Base-by-base conservation (phyloP, 106 monocot species). In the Chionographis japonica region DNA sequence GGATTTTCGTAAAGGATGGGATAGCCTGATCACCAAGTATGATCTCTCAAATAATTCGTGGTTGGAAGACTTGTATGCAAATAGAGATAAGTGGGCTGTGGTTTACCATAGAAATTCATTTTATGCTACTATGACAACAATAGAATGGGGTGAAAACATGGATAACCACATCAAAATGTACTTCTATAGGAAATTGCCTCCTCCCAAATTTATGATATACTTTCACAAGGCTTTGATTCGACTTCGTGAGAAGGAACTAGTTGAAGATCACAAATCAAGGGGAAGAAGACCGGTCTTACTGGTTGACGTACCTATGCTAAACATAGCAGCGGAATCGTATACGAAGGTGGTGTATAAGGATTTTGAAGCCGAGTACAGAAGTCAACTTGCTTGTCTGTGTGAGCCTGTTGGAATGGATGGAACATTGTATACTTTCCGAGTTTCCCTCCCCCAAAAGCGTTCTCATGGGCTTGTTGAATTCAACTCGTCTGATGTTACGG, bases 111-210 rank as follows among this genome's bases (percentile, higher is more conserved):
- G 56, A 70, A 74, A 70, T 35, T 59, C 76, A 50, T 87, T 87
- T 64, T 67, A 71, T 71, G 78, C 77, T n/a, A 74, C 49, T 15
- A 76, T 87, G 79, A 58, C 69, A n/a, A 77, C 76, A 17, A 74
- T 54, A 37, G 72, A 77, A 53, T 80, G 83, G 87, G 62, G 68
- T 55, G 83, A 79, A 39, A 70, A 15, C 14, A 76, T 87, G 83
- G 57, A 52, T 16, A 76, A 40, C 60, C 75, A 67, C 52, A 76
- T 86, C 52, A 82, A 69, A 49, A 58, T 63, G 73, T 37, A 74
- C 18, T 78, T 88, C 19, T 53, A 83, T 35, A 76, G 79, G 65
- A 87, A 80, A 58, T 61, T 79, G 61, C 83, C 83, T 66, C 73
- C 73, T 41, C 38, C 66, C 1, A 79, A 80, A 63, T 83, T 87